Evolutionary conservation across 2,329 filamentous ascomycete genomes (phyloP), one percentile per base, ranked within the genome.

Genomic region (Coniochaeta sp.): DNA sequence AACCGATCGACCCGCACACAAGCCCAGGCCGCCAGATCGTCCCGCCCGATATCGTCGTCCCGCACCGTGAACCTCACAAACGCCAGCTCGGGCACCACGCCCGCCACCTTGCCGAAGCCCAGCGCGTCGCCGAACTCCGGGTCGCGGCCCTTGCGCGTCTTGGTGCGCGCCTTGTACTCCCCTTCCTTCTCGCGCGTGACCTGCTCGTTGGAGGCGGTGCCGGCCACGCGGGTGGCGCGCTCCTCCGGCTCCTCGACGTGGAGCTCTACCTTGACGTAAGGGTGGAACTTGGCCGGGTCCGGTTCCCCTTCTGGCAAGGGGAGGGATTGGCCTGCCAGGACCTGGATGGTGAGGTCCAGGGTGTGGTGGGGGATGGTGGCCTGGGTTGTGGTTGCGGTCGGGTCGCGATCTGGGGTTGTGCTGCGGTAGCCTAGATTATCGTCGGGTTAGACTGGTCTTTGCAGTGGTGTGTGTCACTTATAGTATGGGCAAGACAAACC

Each of bases 21-120:
- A 1, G 90, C 87, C 95, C 95, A 98, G 2, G 89, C 91, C 12
- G 91, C 88, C 60, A 96, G 74, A 62, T 89, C 83, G 68, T 98
- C 92, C 63, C 83, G 82, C 4, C 88, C 86, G 65, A 93, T 84
- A 72, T 93, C 89, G 66, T 96, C 89, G 71, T 98, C 91, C 73
- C 92, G 89, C 65, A 98, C 81, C 67, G 96, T 91, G 78, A 98
- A 90, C 68, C 89, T 81, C 59, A 91, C 79, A 76, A 92, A 93
- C 33, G 86, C 85, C 63, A 93, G 77, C 68, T 89, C 84, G 58
- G 89, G 84, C 9, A 90, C 80, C 1, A 91, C 78, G 9, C 83
- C 80, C 1, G 75, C 71, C 33, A 85, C 74, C 0, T 72, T 72
- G 22, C 78, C 74, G 65, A 91, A 90, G 34, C 77, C 73, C 16